These are phyloP conservation scores for Phytopythium vexans DNA, from an alignment of 352 stramenopile genomes.

Conservation along the genomic window DNA sequence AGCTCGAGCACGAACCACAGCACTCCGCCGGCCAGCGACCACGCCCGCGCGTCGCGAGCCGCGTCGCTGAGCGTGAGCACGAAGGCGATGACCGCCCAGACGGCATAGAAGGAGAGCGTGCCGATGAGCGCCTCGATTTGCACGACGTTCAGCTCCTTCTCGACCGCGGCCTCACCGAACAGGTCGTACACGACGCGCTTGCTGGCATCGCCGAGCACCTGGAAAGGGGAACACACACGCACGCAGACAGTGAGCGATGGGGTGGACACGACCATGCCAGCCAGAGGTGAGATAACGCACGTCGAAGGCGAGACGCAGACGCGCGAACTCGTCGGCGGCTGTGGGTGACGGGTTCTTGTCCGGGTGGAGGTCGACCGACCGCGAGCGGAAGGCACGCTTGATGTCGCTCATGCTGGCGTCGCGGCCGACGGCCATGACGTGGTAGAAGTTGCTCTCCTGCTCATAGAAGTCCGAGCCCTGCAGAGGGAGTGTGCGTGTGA, in stretches of 20 bases:
- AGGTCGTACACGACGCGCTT: conserved; percentile 95
- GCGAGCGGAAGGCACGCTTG: conserved; percentile 95
- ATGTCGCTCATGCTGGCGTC: conserved; percentile 92
- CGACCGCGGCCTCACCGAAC: conserved; percentile 88
- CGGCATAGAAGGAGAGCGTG: conserved; percentile 93
- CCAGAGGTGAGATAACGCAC: conserved; percentile 27
- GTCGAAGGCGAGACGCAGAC: conserved; percentile 94
- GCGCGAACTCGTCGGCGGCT: conserved; percentile 92
- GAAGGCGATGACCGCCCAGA: conserved; percentile 95
- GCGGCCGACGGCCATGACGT: conserved; percentile 87
- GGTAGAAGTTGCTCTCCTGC: conserved; percentile 94
- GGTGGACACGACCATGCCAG: too few relatives aligned
- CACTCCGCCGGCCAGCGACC: conserved; percentile 92
- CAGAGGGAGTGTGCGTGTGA: not conserved
- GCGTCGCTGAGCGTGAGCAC: conserved; percentile 93
- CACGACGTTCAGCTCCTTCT: conserved; percentile 88
- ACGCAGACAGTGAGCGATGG: too few relatives aligned
- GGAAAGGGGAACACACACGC: not conserved
- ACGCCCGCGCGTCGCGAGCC: conserved; percentile 86
- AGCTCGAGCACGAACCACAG: conserved; percentile 94
- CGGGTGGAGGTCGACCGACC: conserved; percentile 94
- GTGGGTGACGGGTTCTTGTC: conserved; percentile 95
- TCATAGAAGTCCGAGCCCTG: conserved; percentile 85
- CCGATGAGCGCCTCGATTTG: conserved; percentile 90
- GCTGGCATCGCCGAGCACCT: conserved; percentile 86